A percentile compares a stretch with the other conserved stretches of the same genome.
phyloP scores from a whole-genome alignment of 2,329 filamentous ascomycete genomes.

The Magnaporthales sp. region DNA sequence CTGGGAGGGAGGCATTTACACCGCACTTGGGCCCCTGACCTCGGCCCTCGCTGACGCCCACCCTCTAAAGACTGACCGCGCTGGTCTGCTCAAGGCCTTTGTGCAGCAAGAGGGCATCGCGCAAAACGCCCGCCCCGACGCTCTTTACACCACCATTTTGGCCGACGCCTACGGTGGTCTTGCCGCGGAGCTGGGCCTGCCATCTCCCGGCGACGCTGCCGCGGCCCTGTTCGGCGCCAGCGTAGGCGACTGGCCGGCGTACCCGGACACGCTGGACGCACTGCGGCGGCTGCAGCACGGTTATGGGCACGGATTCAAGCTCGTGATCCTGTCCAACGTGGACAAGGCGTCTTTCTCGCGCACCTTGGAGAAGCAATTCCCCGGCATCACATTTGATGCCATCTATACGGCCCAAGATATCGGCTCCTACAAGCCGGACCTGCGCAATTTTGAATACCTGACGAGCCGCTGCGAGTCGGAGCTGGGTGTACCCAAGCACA shows the following conservation, averaged over 20 bases:
- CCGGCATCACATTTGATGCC: constrained; percentile 46
- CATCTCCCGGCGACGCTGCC: constrained; percentile 25
- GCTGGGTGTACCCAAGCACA: constrained; percentile 38
- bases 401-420: constrained; percentile 64
- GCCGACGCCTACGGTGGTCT: constrained; percentile 36
- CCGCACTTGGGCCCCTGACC: constrained; percentile 40
- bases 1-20: constrained; percentile 59
- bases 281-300: constrained; percentile 35
- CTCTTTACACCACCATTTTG: constrained; percentile 54
- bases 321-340: constrained; percentile 54
- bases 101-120: constrained; percentile 34
- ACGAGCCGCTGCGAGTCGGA: constrained; percentile 41
- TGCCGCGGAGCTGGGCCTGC: constrained; percentile 31
- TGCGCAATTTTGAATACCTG: constrained; percentile 58
- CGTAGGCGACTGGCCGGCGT: constrained; percentile 46
- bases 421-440: constrained; percentile 61
- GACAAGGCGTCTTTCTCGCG: constrained; percentile 32
- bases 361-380: constrained; percentile 27
- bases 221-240: constrained; percentile 39
- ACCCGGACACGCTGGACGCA: constrained; percentile 46
- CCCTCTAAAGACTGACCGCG: neutral
- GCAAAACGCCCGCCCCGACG: constrained; percentile 42
- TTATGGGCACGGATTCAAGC: constrained; percentile 33
- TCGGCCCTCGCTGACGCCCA: constrained; percentile 24
- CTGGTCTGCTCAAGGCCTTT: neutral